Base-by-base conservation (phyloP, 2,329 filamentous ascomycete genomes). In the Davidsoniella eucalypti region DNA sequence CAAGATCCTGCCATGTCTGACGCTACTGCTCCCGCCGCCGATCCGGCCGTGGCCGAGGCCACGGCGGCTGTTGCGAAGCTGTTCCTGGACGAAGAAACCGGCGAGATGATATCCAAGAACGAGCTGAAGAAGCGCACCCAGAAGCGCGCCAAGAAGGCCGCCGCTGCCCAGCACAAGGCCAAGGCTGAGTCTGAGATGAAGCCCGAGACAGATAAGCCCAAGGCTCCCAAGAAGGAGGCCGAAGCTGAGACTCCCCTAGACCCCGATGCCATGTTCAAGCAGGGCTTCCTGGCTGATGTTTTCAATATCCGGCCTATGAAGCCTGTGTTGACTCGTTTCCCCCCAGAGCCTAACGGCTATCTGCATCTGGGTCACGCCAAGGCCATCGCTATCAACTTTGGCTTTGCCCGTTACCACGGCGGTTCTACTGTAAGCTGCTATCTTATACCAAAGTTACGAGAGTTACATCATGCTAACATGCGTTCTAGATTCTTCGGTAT, bases 381-480 rank as follows among this genome's bases (percentile, higher is more conserved):
- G 69, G 90, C 92, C 18, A 95, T 96, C 63, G 83, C 87, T 0
- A 79, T 96, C 64, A 95, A 96, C 67, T 96, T 96, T 66, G 90
- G 90, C 5, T 96, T 95, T 63, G 90, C 92, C 12, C 78, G 76
- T 60, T 80, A 81, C 60, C 84, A 94, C 61, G 83, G 82, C 36
- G 90, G 90, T 52, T 70, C 80, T 54, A 64, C 61, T 44, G 60
- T 62, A 54, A 60, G 58, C 29, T 53, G 58, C 29, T 53, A 47
- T 37, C 17, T 17, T 14, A 18, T 36, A 12, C 12, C 14, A 36
- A 18, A 52, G 51, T 53, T 4, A 5, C 44, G 29, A 21, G n/a
- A 37, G 21, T 25, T n/a, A 38, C 26, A 17, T n/a, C 18, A 8
- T 23, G 16, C 25, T 16, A 39, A 43, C 8, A 33, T 4, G 16